A percentile compares a stretch with the other conserved stretches of the same genome.
Conservation (phyloP, 176 grass and related monocot genomes). For the Carex pumila region DNA sequence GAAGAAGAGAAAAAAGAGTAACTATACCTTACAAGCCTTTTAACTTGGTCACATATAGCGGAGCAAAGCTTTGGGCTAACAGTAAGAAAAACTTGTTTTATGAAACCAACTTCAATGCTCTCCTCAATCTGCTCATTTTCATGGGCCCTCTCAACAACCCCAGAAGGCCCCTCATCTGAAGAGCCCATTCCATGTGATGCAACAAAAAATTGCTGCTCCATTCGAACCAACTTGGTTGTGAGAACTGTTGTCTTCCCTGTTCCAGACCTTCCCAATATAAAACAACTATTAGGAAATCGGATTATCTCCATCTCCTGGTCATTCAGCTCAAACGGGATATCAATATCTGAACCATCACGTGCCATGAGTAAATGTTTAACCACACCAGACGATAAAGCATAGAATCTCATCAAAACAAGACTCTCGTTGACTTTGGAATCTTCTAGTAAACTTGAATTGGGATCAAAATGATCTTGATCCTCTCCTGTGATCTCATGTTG, state of each 20-base stretch:
- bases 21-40: slow-evolving; percentile 41
- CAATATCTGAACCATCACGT: slow-evolving; percentile 62
- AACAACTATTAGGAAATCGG: slow-evolving; percentile 52
- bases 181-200: slow-evolving; percentile 35
- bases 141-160: neutral
- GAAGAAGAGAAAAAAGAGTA: neutral
- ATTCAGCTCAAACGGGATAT: slow-evolving; percentile 75
- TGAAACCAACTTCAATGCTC: slow-evolving; percentile 1
- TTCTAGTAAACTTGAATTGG: slow-evolving; percentile 24
- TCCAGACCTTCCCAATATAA: slow-evolving; percentile 88
- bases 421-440: slow-evolving; percentile 87
- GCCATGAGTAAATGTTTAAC: slow-evolving; percentile 70
- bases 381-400: slow-evolving; percentile 63
- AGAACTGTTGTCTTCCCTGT: slow-evolving; percentile 91
- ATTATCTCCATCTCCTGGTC: slow-evolving; percentile 76
- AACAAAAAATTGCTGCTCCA: slow-evolving; percentile 57
- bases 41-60: slow-evolving; percentile 61
- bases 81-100: slow-evolving; percentile 87
- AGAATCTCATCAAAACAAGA: slow-evolving; percentile 87
- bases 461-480: slow-evolving; percentile 16
- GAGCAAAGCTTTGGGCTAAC: slow-evolving; percentile 83
- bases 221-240: slow-evolving; percentile 69
- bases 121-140: neutral
- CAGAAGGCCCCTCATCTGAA: slow-evolving; percentile 1
- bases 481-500: slow-evolving; percentile 24